Base-by-base conservation (phyloP, 768 basidiomycete species). In the Boletus pseudopeckii region DNA sequence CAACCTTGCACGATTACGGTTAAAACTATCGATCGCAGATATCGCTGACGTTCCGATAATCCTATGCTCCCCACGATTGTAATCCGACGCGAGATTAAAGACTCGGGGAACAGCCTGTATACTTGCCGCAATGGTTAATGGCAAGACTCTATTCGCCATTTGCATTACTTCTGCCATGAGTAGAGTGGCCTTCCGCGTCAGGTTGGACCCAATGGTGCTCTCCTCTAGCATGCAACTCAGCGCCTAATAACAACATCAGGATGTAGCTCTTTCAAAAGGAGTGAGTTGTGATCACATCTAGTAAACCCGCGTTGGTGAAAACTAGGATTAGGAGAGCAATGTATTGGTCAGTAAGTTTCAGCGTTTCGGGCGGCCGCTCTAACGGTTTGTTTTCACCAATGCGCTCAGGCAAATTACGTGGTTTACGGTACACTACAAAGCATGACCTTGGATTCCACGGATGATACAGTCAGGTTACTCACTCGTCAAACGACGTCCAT, bases 331-430 rank as follows among this genome's bases (percentile, higher is more conserved):
- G 75, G 14, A 99, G 75, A 0, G 90, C 89, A 47, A 94, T 82
- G 66, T 93, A 98, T 64, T 98, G 97, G 63, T 98, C 95, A 2
- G 93, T 88, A 24, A 98, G 71, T 63, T 89, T 94, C 41, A 93
- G 74, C 5, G 81, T 80, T 55, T 80, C 80, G 33, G 75, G 72
- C 3, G 70, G 64, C 50, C 78, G 77, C 51, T 88, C 86, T 13
- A 67, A 66, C 14, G 66, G 60, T 45, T 78, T 72, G 47, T 63
- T 79, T 73, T 61, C 71, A 18, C 60, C 55, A 37, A 59, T 53
- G 37, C 45, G 64, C 32, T 57, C 66, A 28, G 61, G 61, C 24
- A 69, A 59, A 48, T 78, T 76, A 30, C 77, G 74, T 22, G 79
- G 73, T 69, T 77, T 83, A 34, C 81, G 83, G 66, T 86, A 88